Evolutionary conservation across 2,329 filamentous ascomycete genomes (phyloP), one percentile per base, ranked within the genome.

Genomic region (Sporothrix pseudoabietina): DNA sequence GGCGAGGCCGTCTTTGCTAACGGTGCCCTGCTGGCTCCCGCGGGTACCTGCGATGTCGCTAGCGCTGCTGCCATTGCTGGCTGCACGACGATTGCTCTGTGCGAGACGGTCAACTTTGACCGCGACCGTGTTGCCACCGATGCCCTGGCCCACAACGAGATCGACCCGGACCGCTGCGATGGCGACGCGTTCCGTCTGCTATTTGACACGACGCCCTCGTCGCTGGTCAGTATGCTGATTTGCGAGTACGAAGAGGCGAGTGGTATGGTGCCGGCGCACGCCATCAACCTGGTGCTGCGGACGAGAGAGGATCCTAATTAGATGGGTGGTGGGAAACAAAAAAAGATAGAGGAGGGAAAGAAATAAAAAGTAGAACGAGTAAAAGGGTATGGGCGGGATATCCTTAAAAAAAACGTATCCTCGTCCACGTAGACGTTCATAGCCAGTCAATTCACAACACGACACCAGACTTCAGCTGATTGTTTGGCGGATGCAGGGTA

Each of bases 1-100:
- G 94, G 94, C 4, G 94, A 98, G 80, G 93, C 94, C 54, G 96
- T 99, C 90, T 96, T 97, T 83, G 94, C 93, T 77, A 98, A 98
- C 81, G 96, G 96, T 8, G 89, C 93, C 47, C 87, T 99, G 77
- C 97, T 97, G 82, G 95, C 92, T 4, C 90, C 94, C 26, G 90
- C 94, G 10, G 96, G 96, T 75, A 97, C 94, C 3, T 93, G 93
- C 32, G 89, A 96, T 74, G 88, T 98, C 10, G 94, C 95, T 22
- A 92, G 96, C 85, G 90, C 92, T 0, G 95, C 94, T 6, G 89
- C 91, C 70, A 89, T 92, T 73, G 86, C 90, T 26, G 90, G 91
- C 73, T 88, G 94, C 52, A 92, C 93, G 0, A 93, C 98, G 74
- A 90, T 97, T 47, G 93, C 97, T 3, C 92, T 97, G 74, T 97